phyloP scores from a whole-genome alignment of 2,329 filamentous ascomycete species.

The Colletotrichum sp. region DNA sequence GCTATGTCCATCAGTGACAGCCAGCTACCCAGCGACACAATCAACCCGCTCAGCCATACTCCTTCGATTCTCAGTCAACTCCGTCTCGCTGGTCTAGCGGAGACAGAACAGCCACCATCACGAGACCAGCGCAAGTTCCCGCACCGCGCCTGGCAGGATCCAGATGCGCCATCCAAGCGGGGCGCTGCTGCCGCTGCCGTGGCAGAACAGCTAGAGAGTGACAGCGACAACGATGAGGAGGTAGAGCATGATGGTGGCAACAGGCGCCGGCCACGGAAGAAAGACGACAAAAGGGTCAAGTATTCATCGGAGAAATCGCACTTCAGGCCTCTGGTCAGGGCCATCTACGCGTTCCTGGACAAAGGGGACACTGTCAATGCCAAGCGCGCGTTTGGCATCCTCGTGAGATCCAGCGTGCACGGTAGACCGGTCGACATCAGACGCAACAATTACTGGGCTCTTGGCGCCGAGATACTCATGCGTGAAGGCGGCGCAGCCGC shows the following conservation, averaged over 20 bases:
- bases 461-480: conserved; percentile 85
- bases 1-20: conserved; percentile 17
- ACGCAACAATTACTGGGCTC: conserved; percentile 73
- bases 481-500: conserved; percentile 46
- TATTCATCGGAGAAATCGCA: conserved; percentile 16
- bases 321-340: conserved; percentile 37
- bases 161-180: neutral
- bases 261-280: neutral
- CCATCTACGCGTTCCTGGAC: conserved; percentile 75
- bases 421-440: conserved; percentile 71
- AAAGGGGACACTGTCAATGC: conserved; percentile 74
- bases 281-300: conserved; percentile 20
- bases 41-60: conserved; percentile 61
- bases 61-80: conserved; percentile 58
- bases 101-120: conserved; percentile 48
- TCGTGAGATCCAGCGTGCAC: conserved; percentile 53
- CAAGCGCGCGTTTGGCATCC: conserved; percentile 74
- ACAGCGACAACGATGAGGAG: neutral
- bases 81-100: conserved; percentile 53
- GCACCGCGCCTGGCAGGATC: conserved; percentile 40
- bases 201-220: neutral
- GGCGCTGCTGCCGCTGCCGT: neutral
- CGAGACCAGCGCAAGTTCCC: conserved; percentile 50
- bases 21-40: conserved; percentile 35
- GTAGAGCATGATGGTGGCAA: conserved; percentile 21